Conservation (phyloP, 805 yeast genomes). For the Hanseniaspora clermontiae region DNA sequence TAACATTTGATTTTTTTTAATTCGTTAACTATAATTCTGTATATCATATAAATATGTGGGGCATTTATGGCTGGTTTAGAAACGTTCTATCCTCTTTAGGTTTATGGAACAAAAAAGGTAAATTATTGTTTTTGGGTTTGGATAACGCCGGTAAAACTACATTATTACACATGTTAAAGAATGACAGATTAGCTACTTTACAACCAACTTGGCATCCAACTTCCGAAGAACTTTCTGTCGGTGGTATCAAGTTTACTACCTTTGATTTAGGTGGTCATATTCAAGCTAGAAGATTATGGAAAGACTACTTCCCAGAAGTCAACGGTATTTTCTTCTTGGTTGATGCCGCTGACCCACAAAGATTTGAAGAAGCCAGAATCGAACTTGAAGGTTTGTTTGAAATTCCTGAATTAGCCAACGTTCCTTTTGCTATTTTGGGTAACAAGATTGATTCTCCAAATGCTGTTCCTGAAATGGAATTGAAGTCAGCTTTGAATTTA, state of each 20-base stretch:
- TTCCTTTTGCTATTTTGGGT: slow-evolving; percentile 89
- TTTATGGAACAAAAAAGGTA: slow-evolving; percentile 88
- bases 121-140: slow-evolving; percentile 85
- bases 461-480: slow-evolving; percentile 90
- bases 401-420: slow-evolving; percentile 78
- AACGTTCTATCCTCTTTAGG: slow-evolving; percentile 70
- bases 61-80: slow-evolving; percentile 30
- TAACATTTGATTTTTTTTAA: no score
- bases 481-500: slow-evolving; percentile 79
- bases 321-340: slow-evolving; percentile 93
- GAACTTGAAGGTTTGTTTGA: slow-evolving; percentile 87
- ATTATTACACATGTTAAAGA: slow-evolving; percentile 69
- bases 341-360: slow-evolving; percentile 92
- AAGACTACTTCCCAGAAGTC: slow-evolving; percentile 98
- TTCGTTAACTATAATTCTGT: no score
- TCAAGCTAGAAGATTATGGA: slow-evolving; percentile 99
- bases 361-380: slow-evolving; percentile 87
- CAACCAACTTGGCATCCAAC: slow-evolving; percentile 99
- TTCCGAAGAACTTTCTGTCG: slow-evolving; percentile 93
- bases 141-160: slow-evolving; percentile 98
- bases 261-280: slow-evolving; percentile 97
- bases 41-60: slow-evolving; percentile 10
- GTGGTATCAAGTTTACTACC: slow-evolving; percentile 91
- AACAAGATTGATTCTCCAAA: slow-evolving; percentile 90
- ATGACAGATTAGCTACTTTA: slow-evolving; percentile 92